Conservation (phyloP, 2,329 filamentous ascomycete genomes). For the Colletotrichum aenigma region DNA sequence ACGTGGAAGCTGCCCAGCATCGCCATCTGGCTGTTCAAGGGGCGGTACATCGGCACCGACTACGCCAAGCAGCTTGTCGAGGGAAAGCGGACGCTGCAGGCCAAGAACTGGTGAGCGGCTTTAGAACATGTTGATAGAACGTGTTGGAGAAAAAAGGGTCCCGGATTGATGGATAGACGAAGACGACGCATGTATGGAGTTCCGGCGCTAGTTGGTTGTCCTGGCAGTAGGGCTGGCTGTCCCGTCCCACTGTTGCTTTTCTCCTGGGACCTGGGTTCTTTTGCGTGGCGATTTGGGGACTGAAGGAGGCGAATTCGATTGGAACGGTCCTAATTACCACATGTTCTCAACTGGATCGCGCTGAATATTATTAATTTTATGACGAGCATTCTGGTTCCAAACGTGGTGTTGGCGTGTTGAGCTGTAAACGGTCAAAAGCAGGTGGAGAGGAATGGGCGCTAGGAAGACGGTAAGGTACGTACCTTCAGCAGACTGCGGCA, state of each 20-base stretch:
- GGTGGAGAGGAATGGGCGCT: not conserved
- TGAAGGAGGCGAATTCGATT: not conserved
- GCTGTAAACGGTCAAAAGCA: not conserved
- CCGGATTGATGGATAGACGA: not conserved
- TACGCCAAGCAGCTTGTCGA: slow-evolving; percentile 7
- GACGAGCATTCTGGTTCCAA: not conserved
- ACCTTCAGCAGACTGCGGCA: not conserved
- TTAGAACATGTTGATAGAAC: not conserved
- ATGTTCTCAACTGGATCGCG: not conserved
- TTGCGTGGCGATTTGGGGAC: not conserved
- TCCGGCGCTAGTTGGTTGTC: not conserved
- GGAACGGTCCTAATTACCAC: not conserved
- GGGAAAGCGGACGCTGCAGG: slow-evolving; percentile 10
- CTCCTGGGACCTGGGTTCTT: not conserved
- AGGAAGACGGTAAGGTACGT: not conserved
- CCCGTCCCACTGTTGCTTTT: not conserved
- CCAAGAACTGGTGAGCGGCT: slow-evolving; percentile 5
- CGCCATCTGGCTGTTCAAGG: slow-evolving; percentile 36
- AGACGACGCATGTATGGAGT: not conserved
- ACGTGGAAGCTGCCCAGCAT: slow-evolving; percentile 35
- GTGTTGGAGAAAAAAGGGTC: accelerated
- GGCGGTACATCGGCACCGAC: slow-evolving; percentile 29
- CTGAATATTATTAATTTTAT: not conserved
- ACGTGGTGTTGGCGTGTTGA: not conserved
- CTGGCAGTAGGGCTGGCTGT: not conserved